phyloP scores from a whole-genome alignment of 306 rosid genomes.

The Rosa persica region DNA sequence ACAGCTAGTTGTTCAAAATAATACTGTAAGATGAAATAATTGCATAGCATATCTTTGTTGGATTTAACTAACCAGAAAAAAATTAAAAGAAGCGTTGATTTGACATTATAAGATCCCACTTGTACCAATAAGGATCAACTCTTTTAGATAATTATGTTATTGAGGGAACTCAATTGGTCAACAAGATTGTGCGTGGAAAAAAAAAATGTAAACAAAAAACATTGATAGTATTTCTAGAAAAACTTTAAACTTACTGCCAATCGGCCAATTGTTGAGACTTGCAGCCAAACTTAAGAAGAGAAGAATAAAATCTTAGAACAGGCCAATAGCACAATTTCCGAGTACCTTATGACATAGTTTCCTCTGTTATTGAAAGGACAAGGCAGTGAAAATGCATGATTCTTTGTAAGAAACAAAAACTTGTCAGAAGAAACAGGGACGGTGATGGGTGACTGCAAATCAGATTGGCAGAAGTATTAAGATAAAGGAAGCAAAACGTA shows the following conservation, averaged over 20 bases:
- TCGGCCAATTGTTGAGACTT: no score
- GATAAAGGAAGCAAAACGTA: neutral
- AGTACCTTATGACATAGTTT: slow-evolving; percentile 88
- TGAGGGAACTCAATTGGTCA: neutral
- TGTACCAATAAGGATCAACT: slow-evolving; percentile 13
- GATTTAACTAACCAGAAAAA: no score
- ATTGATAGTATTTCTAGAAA: no score
- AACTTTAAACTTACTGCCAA: no score
- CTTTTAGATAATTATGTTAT: neutral
- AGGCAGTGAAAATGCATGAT: slow-evolving; percentile 74
- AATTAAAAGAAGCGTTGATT: no score
- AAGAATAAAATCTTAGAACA: no score
- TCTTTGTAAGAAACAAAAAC: slow-evolving; percentile 87
- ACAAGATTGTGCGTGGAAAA: neutral
- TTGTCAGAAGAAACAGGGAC: slow-evolving; percentile 85
- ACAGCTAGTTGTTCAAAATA: no score
- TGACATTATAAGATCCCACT: slow-evolving; percentile 14
- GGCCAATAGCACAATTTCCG: neutral
- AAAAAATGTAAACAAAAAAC: no score
- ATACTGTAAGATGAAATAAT: no score
- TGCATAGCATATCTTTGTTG: no score
- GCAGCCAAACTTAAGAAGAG: no score
- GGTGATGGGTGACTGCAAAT: slow-evolving; percentile 74
- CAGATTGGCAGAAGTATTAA: slow-evolving; percentile 8
- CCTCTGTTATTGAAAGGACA: slow-evolving; percentile 74